Base-by-base conservation (phyloP, 1,284 basidiomycete genomes). In the Naganishia cerealis region DNA sequence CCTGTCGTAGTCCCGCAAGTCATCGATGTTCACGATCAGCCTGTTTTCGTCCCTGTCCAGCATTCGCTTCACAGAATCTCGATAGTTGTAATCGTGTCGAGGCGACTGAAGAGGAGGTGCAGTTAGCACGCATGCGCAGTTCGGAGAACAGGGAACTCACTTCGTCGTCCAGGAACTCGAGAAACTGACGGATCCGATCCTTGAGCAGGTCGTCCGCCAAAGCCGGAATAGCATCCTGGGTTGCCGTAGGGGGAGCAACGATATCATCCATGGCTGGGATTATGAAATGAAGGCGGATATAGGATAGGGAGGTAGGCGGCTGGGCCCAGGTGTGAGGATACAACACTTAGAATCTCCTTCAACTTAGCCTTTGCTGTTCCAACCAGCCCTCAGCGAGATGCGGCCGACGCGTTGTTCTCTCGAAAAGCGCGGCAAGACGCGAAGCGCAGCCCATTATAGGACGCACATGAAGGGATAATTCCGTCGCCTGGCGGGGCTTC, bases 1-100 rank as follows among this genome's bases (percentile, higher is more conserved):
- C 77, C 94, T 88, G 79, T 92, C 88, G 80, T 94, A 94, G 80
- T 94, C 91, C 79, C 96, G 89, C 73, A 99, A 82, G 81, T 99
- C 94, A 81, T 99, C 95, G 74, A 99, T 85, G 81, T 97, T 99
- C 79, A 99, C 87, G 75, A 96, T 88, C 75, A 99, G 88, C 75
- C 96, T 88, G 73, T 92, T 89, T 76, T 90, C 87, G 75, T 92
- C 90, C 39, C 86, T 84, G 67, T 90, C 87, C 53, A 99, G 85
- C 89, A 99, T 90, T 73, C 87, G 87, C 58, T 86, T 85, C 73
- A 97, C 90, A 67, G 90, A 89, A 75, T 94, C 89, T 73, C 87
- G 87, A 82, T 99, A 98, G 81, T 92, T 91, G 82, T 81, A 80
- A 65, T 76, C 77, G 58, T 61, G 69, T 56, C 67, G 63, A 29